Evolutionary conservation across 306 rosid species (phyloP), one percentile per base, ranked within the genome.

Genomic region (Castanea mollissima): DNA sequence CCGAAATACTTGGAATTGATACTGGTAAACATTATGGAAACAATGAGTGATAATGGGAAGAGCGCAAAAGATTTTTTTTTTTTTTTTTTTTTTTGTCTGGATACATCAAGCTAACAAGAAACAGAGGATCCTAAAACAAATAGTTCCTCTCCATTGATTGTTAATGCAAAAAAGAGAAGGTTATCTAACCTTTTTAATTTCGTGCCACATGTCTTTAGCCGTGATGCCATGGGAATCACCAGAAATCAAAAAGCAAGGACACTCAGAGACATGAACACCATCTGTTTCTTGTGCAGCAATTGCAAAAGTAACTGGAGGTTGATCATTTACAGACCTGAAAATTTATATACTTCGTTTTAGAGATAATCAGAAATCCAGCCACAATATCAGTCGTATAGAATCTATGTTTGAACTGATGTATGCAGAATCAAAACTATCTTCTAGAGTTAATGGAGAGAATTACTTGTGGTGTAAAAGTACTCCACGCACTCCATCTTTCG

Each of bases 391-490:
- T 35, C 1, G 31, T 7, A 1, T 34, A 63, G 15, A 67, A 67
- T 19, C 7, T 13, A 74, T 15, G 27, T 49, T 31, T 55, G 73
- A 55, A 68, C 71, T 58, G 74, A 63, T 31, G 46, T 64, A 65
- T 74, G 10, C 76, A 82, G 41, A 46, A 56, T 58, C n/a, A 63
- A 9, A 75, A 56, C 83, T 52, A 32, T 21, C 65, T 59, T 59
- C 65, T 23, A 12, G 23, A 59, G 14, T 59, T 2, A 59, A 59
- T 59, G 65, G 25, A 79, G 55, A 67, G 55, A 87, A 91, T 86
- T 85, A 87, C 98, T 78, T 91, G 87, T 94, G 99, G 91, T 90
- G 90, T 67, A 94, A 91, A 81, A 91, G 97, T 74, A 94, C 93
- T 8, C 90, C 87, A 68, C 71, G 97, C 81, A 91, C 92, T 2